These are phyloP conservation scores for Phytophthora meadii DNA, from an alignment of 352 stramenopile species.

Conservation along the genomic window DNA sequence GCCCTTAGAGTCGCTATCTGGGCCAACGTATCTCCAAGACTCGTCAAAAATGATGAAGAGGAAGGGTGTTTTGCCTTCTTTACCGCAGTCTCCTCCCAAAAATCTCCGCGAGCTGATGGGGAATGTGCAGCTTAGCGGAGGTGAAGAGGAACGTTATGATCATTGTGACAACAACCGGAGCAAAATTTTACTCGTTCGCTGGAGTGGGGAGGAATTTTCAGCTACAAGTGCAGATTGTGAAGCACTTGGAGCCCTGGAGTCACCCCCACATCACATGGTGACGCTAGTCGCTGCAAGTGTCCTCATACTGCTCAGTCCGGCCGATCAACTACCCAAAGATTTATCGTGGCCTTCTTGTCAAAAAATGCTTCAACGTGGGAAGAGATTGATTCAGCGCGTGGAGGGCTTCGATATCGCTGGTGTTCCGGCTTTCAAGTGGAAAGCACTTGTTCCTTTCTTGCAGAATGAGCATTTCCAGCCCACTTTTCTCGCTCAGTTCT, in stretches of 20 bases:
- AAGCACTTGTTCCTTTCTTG: slow-evolving; percentile 72
- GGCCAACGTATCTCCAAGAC: slow-evolving; percentile 67
- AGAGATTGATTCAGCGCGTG: slow-evolving; percentile 58
- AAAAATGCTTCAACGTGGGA: slow-evolving; percentile 68
- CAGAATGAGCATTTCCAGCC: slow-evolving; percentile 81
- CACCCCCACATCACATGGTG: slow-evolving; percentile 66
- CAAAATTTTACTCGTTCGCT: slow-evolving; percentile 31
- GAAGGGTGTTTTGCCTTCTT: slow-evolving; percentile 64
- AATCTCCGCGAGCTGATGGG: slow-evolving; percentile 68
- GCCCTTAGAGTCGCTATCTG: slow-evolving; percentile 62
- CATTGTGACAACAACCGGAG: slow-evolving; percentile 20
- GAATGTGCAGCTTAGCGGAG: slow-evolving; percentile 46
- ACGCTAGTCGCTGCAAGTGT: slow-evolving; percentile 66
- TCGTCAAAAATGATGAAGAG: slow-evolving; percentile 82
- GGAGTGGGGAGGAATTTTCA: slow-evolving; percentile 47
- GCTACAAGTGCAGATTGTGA: slow-evolving; percentile 58
- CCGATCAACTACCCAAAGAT: slow-evolving; percentile 74
- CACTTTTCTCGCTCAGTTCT: slow-evolving; percentile 61
- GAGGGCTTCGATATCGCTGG: slow-evolving; percentile 42
- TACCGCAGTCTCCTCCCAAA: slow-evolving; percentile 65
- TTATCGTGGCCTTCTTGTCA: slow-evolving; percentile 69
- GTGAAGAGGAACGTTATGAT: slow-evolving; percentile 12
- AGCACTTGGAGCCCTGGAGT: slow-evolving; percentile 46
- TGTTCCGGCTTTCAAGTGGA: slow-evolving; percentile 76
- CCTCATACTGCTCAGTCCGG: slow-evolving; percentile 76